Evolutionary conservation across 495 filamentous ascomycete genomes (phyloP).

Genomic region (Chaetomium fimeti): DNA sequence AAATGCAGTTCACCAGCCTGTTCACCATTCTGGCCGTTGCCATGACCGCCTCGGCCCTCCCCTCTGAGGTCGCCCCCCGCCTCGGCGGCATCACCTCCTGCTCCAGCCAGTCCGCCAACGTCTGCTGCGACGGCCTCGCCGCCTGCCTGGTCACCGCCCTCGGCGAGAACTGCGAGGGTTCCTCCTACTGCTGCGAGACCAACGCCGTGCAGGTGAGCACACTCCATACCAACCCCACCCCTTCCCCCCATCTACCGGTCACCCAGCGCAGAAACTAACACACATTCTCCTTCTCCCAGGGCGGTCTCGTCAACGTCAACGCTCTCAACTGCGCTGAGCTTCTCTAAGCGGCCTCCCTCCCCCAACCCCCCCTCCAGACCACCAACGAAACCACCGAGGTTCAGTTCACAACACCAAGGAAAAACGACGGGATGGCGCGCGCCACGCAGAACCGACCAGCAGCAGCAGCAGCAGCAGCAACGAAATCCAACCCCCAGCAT

Average conservation of each 20-base stretch:
- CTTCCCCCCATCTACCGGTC: too few species aligned
- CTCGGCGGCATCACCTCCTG: background rate
- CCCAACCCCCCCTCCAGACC: background rate
- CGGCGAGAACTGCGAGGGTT: background rate
- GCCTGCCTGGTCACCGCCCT: background rate
- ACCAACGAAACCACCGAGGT: background rate
- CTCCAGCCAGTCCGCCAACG: slow-evolving; percentile 3
- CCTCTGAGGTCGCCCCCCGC: slow-evolving; percentile 5
- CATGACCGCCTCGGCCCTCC: slow-evolving; percentile 27
- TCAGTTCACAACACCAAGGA: background rate
- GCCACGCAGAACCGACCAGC: background rate
- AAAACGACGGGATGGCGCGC: background rate
- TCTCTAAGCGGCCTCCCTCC: slow-evolving; percentile 2
- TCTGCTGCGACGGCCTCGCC: slow-evolving; percentile 17
- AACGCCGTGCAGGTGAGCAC: slow-evolving; percentile 5
- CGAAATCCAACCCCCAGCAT: too few species aligned
- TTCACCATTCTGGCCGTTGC: slow-evolving; percentile 27
- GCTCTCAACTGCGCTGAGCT: slow-evolving; percentile 14
- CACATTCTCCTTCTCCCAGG: background rate
- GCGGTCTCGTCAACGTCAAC: slow-evolving; percentile 13
- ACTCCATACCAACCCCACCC: background rate
- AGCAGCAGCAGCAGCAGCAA: background rate
- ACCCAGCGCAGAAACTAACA: background rate
- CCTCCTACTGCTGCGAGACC: slow-evolving; percentile 18
- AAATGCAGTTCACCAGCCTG: slow-evolving; percentile 32